Base-by-base conservation (phyloP, 768 basidiomycete genomes). In the Panellus pusillus region DNA sequence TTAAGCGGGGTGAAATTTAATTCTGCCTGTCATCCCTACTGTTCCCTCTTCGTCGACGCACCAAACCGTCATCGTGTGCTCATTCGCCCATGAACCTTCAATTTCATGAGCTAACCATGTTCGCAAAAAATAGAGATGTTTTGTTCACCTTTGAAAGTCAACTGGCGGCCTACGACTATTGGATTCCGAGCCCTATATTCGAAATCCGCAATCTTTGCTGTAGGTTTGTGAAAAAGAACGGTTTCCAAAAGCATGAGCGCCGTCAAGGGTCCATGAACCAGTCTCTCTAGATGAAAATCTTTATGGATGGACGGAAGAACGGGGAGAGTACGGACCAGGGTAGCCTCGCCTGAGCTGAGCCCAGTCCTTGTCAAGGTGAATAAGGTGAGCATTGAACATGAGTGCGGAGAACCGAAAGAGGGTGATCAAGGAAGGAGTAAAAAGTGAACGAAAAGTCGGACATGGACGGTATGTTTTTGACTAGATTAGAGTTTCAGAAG, bases 351-450 rank as follows among this genome's bases (percentile, higher is more conserved):
- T 75, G 20, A 71, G 68, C 40, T 79, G 81, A 6, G 87, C 82
- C 64, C 85, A 91, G 19, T 84, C 81, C 53, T 82, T 82, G 70
- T 93, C 89, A 24, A 93, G 79, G 68, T 94, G 91, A 59, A 94
- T 89, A 60, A 83, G 78, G 60, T 94, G 91, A 12, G 82, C 88
- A 61, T 94, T 93, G 73, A 91, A 91, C 60, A 86, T 93, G 19
- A 94, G 74, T 17, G 91, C 89, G 5, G 90, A 93, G 70, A 87
- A 94, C 19, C 90, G 83, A 73, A 94, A 94, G 18, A 93, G 72
- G 0, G 87, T 90, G 9, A 84, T 83, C 32, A 82, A 69, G 20
- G 79, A 82, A 3, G 91, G 91, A 13, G 70, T 80, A 64, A 84
- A n/a, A 91, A 28, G 71, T 74, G 66, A 90, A 85, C 4, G 81